Conservation (phyloP, 1,139 yeast species). For the Scheffersomyces cryptocercus region DNA sequence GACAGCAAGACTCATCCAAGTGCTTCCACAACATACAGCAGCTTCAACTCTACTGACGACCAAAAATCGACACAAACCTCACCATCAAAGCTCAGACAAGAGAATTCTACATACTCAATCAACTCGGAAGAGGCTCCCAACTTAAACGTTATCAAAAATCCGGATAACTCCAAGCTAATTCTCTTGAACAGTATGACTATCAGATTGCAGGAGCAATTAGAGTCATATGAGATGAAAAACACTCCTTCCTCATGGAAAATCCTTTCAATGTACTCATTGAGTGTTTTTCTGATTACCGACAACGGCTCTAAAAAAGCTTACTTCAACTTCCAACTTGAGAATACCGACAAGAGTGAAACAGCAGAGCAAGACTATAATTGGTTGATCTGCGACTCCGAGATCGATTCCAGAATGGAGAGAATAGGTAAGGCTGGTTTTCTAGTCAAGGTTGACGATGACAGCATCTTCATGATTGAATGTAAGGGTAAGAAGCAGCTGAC, state of each 20-base stretch:
- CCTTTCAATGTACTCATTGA: slow-evolving; percentile 40
- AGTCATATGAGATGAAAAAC: slow-evolving; percentile 29
- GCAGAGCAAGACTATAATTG: slow-evolving; percentile 28
- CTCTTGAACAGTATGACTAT: slow-evolving; percentile 34
- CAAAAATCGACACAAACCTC: background rate
- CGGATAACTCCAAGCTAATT: slow-evolving; percentile 17
- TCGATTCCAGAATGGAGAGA: slow-evolving; percentile 30
- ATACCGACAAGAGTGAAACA: slow-evolving; percentile 14
- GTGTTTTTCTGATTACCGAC: slow-evolving; percentile 30
- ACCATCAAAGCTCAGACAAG: slow-evolving; percentile 4
- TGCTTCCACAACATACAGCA: slow-evolving; percentile 38
- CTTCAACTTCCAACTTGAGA: slow-evolving; percentile 28
- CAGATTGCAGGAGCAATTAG: slow-evolving; percentile 41
- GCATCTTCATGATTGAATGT: slow-evolving; percentile 47
- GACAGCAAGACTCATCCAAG: slow-evolving; percentile 21
- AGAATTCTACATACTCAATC: slow-evolving; percentile 11
- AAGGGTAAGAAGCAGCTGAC: slow-evolving; percentile 47
- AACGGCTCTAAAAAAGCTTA: slow-evolving; percentile 24
- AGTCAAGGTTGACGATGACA: slow-evolving; percentile 31
- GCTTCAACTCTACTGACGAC: slow-evolving; percentile 23
- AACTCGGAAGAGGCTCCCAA: slow-evolving; percentile 13
- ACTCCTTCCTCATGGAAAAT: slow-evolving; percentile 47
- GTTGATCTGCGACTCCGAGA: slow-evolving; percentile 37
- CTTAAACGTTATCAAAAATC: slow-evolving; percentile 13
- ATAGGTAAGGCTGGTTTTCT: slow-evolving; percentile 51